Conservation (phyloP, 2,329 filamentous ascomycete genomes). For the Beauveria asiatica region DNA sequence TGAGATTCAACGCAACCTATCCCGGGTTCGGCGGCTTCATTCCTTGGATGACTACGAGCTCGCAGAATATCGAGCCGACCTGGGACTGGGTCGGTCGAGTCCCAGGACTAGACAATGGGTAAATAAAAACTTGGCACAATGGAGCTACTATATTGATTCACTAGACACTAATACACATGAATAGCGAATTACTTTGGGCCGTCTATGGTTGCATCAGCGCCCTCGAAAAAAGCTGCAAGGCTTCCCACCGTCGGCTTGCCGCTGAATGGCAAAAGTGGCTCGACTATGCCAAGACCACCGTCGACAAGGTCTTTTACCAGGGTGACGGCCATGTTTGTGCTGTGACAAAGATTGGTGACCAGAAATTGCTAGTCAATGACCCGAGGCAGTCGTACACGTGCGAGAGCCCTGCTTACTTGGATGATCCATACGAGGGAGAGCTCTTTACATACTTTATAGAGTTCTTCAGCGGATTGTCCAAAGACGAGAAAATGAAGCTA, state of each 20-base stretch:
- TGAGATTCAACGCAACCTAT: constrained; percentile 31
- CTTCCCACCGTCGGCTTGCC: constrained; percentile 22
- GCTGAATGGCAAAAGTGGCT: constrained; percentile 30
- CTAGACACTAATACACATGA: background rate
- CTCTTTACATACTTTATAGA: constrained; percentile 33
- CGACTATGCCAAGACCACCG: constrained; percentile 30
- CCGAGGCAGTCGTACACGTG: constrained; percentile 26
- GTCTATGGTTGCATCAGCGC: constrained; percentile 32
- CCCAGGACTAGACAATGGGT: constrained; percentile 33
- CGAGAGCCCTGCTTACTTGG: constrained; percentile 24
- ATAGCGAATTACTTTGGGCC: constrained; percentile 32
- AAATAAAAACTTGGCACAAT: background rate
- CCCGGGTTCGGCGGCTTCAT: constrained; percentile 33
- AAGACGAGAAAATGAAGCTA: constrained; percentile 25
- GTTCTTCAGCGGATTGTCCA: constrained; percentile 26
- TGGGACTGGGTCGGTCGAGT: constrained; percentile 31
- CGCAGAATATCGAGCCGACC: constrained; percentile 23
- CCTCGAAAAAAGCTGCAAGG: constrained; percentile 22
- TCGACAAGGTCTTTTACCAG: constrained; percentile 28
- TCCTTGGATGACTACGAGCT: constrained; percentile 28
- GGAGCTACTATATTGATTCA: too few species aligned
- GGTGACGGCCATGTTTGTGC: constrained; percentile 31
- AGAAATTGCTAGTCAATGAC: constrained; percentile 22
- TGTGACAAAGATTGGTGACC: constrained; percentile 28
- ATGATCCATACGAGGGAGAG: constrained; percentile 36